A percentile compares a stretch with the other conserved stretches of the same genome.
These are phyloP conservation scores for Tarenaya hassleriana DNA, from an alignment of 345 rosid species.

Conservation along the genomic window DNA sequence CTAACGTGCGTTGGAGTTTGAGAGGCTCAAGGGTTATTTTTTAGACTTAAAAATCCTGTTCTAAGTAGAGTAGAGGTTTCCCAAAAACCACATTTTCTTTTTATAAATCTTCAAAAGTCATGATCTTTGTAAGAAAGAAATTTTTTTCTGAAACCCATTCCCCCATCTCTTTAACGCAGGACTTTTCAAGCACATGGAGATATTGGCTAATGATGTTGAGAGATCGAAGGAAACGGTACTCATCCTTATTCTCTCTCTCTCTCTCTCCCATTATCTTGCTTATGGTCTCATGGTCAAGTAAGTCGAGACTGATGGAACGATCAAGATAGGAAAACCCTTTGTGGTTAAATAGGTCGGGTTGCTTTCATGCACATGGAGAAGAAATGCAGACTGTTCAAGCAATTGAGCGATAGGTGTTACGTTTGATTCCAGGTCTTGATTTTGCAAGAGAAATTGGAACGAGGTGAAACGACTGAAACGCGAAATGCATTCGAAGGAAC, in stretches of 20 bases:
- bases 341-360: too few relatives aligned
- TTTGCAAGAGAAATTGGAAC: slow-evolving; percentile 59
- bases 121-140: too few relatives aligned
- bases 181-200: slow-evolving; percentile 61
- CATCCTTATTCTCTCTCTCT: too few relatives aligned
- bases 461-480: slow-evolving; percentile 12
- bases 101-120: too few relatives aligned
- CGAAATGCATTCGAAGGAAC: too few relatives aligned
- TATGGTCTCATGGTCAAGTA: not conserved
- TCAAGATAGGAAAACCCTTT: not conserved
- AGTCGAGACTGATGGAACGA: slow-evolving; percentile 3
- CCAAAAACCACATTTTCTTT: too few relatives aligned
- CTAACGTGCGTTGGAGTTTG: too few relatives aligned
- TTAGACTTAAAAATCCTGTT: too few relatives aligned
- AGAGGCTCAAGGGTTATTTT: too few relatives aligned
- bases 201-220: slow-evolving; percentile 71
- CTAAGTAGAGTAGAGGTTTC: too few relatives aligned
- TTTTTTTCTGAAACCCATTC: too few relatives aligned
- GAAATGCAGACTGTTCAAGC: not conserved
- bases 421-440: slow-evolving; percentile 47
- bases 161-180: slow-evolving; percentile 45
- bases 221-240: slow-evolving; percentile 79
- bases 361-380: too few relatives aligned
- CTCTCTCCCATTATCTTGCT: not conserved
- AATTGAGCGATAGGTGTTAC: not conserved